These are phyloP conservation scores for Ampelomyces quisqualis DNA, from an alignment of 2,329 filamentous ascomycete genomes.

Conservation along the genomic window DNA sequence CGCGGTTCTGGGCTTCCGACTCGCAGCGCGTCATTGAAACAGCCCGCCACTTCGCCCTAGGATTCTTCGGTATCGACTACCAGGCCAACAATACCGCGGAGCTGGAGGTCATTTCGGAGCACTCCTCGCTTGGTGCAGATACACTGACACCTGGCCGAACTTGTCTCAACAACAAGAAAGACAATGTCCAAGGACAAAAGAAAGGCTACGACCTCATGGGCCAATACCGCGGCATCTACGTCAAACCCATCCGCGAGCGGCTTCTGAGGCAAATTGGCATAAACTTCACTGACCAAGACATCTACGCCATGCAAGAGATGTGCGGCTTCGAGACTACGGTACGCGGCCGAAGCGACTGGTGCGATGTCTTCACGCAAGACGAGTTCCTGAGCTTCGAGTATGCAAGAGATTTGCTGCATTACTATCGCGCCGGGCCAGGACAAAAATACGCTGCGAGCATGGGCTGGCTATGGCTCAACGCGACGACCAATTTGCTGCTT, in stretches of 20 bases:
- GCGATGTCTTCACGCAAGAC: conserved; percentile 55
- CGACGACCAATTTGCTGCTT: conserved; percentile 53
- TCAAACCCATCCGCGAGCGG: conserved; percentile 49
- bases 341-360: conserved; percentile 58
- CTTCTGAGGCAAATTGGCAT: conserved; percentile 49
- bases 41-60: conserved; percentile 56
- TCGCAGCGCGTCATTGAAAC: conserved; percentile 58
- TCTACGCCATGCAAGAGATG: conserved; percentile 63
- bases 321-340: conserved; percentile 61
- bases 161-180: conserved; percentile 45
- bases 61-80: conserved; percentile 58
- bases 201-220: conserved; percentile 53
- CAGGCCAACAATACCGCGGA: conserved; percentile 32
- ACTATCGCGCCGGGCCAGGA: conserved; percentile 60
- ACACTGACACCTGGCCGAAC: conserved; percentile 59
- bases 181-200: conserved; percentile 50
- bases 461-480: conserved; percentile 62
- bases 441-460: conserved; percentile 56
- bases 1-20: conserved; percentile 56
- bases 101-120: conserved; percentile 57
- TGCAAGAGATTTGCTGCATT: conserved; percentile 59
- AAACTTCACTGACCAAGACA: conserved; percentile 48
- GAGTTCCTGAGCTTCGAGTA: conserved; percentile 61
- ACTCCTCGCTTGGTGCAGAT: conserved; percentile 51
- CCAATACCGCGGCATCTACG: conserved; percentile 52